Base-by-base conservation (phyloP, 2,329 filamentous ascomycete species). In the Trichoderma pleuroti region DNA sequence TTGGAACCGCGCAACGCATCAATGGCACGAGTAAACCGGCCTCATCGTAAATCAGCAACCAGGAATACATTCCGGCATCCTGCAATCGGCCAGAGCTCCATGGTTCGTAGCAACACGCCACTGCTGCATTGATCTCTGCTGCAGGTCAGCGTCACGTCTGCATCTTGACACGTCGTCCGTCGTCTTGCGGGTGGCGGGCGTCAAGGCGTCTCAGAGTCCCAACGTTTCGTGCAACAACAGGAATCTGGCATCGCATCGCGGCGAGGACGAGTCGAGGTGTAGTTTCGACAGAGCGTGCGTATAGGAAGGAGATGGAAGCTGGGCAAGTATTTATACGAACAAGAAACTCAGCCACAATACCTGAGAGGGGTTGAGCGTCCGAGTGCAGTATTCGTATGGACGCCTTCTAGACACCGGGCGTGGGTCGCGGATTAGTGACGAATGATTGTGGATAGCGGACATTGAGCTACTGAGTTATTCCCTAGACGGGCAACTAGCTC, bases 391-490 rank as follows among this genome's bases (percentile, higher is more conserved):
- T 52, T 52, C 21, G 21, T 11, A 52, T 52, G 46, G 46, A 52
- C 46, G 46, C 46, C n/a, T 52, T 52, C 46, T 52, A 52, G 46
- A 52, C 42, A 49, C 42, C 42, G 21, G 46, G n/a, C 46, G 46
- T 52, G 46, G 46, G 46, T 52, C 46, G 46, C 46, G 11, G 46
- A 52, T 52, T 24, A 52, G 21, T 24, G 46, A 52, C 46, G 46
- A 52, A 52, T 52, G 46, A 52, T 24, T 14, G 46, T 24, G n/a
- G 46, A 21, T 52, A 52, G 46, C 21, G 46, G 46, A 52, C 46
- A 24, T 12, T 52, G 46, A 49, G 42, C 16, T 49, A 26, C n/a
- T 65, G 42, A 49, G 42, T 39, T 65, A 74, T 62, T 24, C 46
- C 46, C 21, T 52, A 52, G 46, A 14, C 11, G 46, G 46, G 46